phyloP scores from a whole-genome alignment of 768 basidiomycete genomes.

The Coprinopsis sp. region DNA sequence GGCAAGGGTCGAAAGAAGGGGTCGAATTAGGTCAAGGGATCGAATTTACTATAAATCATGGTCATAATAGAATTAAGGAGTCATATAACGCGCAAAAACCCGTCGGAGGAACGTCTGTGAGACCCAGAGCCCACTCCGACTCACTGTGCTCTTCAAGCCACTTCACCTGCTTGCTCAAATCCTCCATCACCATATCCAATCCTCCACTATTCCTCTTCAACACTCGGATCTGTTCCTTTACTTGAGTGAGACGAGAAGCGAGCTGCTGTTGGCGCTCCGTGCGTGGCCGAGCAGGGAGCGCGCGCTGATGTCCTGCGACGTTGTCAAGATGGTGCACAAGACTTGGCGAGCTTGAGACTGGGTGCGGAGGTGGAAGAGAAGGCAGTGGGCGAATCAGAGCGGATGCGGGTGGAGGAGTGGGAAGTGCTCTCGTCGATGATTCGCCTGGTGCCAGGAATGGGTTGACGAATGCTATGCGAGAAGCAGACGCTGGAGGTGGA shows the following conservation, averaged over 20 bases:
- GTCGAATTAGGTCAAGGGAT: too few species aligned
- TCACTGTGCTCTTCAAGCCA: background rate
- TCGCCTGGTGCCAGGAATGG: too few species aligned
- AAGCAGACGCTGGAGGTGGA: too few species aligned
- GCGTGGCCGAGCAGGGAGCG: background rate
- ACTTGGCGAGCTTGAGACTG: background rate
- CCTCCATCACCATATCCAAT: background rate
- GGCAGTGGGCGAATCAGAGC: background rate
- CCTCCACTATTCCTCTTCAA: background rate
- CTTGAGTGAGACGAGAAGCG: background rate
- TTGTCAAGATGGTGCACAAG: background rate
- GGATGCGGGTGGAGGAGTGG: background rate
- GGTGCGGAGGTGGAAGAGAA: background rate
- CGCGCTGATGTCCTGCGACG: background rate
- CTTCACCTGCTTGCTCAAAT: constrained; percentile 4
- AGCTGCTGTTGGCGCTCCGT: constrained; percentile 5
- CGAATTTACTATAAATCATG: too few species aligned
- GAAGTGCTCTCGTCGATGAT: background rate
- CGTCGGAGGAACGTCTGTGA: background rate
- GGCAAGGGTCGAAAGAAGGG: too few species aligned
- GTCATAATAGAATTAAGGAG: background rate
- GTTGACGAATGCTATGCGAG: too few species aligned
- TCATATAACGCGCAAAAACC: constrained; percentile 4
- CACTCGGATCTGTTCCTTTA: background rate
- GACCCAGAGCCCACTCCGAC: constrained; percentile 3